phyloP scores from a whole-genome alignment of 2,329 filamentous ascomycete species.

The Ambrosiella beaveri region DNA sequence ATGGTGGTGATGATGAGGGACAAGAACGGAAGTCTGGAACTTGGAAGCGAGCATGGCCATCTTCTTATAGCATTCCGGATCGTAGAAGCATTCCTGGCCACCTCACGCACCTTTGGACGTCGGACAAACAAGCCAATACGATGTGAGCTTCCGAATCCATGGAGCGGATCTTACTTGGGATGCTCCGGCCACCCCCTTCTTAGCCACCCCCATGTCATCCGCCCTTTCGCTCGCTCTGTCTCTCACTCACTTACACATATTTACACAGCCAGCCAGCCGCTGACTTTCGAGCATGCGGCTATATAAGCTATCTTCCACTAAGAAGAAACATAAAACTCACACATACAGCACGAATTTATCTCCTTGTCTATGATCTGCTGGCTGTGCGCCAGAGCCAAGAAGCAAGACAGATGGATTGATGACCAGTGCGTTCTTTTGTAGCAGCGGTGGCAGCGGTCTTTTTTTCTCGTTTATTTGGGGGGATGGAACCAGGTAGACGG shows the following conservation, averaged over 20 bases:
- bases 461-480: too few species aligned
- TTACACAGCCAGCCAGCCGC: not conserved
- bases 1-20: conserved; percentile 4
- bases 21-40: not conserved
- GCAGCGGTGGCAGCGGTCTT: too few species aligned
- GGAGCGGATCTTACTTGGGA: not conserved
- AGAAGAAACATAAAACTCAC: too few species aligned
- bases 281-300: not conserved
- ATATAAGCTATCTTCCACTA: not conserved
- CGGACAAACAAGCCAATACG: not conserved
- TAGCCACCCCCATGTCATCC: not conserved
- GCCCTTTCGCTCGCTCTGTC: not conserved
- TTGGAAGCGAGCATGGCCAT: not conserved
- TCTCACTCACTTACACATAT: not conserved
- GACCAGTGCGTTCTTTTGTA: too few species aligned
- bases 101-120: not conserved
- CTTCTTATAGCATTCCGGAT: conserved; percentile 11
- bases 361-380: not conserved
- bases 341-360: too few species aligned
- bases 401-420: not conserved
- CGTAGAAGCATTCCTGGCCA: not conserved
- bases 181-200: not conserved
- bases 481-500: too few species aligned
- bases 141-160: not conserved
- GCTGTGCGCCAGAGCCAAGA: not conserved